Percentiles rank a stretch among this genome's conserved stretches.
These are phyloP conservation scores for Phycomyces blakesleeanus DNA, from an alignment of 192 early-diverging fungal genomes.

Conservation along the genomic window DNA sequence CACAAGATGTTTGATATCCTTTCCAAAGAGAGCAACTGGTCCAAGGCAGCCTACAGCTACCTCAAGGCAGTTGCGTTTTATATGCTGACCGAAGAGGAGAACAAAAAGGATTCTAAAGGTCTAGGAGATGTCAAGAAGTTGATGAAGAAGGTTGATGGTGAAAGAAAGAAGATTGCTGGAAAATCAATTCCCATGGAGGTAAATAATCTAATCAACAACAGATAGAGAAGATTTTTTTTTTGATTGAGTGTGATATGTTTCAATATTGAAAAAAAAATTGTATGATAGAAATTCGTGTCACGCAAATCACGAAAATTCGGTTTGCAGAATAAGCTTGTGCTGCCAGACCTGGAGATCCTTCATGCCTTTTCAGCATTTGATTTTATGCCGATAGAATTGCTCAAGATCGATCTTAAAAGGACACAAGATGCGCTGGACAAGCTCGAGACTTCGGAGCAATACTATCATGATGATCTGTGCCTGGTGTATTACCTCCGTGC, in stretches of 20 bases:
- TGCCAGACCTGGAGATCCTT: slow-evolving; percentile 77
- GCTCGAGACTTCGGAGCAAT: slow-evolving; percentile 26
- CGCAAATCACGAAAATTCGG: slow-evolving; percentile 77
- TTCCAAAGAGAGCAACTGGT: slow-evolving; percentile 80
- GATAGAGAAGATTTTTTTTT: too few species aligned
- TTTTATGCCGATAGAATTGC: slow-evolving; percentile 55
- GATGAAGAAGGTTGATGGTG: slow-evolving; percentile 64
- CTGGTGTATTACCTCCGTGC: slow-evolving; percentile 67
- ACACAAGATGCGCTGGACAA: slow-evolving; percentile 43
- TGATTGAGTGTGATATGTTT: too few species aligned
- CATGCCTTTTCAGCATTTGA: slow-evolving; percentile 70
- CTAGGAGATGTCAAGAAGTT: slow-evolving; percentile 26
- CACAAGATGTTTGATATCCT: slow-evolving; percentile 59
- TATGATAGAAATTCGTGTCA: slow-evolving; percentile 65
- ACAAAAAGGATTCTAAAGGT: slow-evolving; percentile 40
- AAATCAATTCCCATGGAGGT: slow-evolving; percentile 83
- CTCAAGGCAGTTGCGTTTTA: slow-evolving; percentile 61
- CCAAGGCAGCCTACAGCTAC: slow-evolving; percentile 78
- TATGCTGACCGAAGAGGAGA: slow-evolving; percentile 9
- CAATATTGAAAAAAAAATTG: too few species aligned
- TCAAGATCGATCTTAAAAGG: slow-evolving; percentile 41
- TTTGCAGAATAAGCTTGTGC: slow-evolving; percentile 61
- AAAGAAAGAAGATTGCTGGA: slow-evolving; percentile 78
- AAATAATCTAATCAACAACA: slow-evolving; percentile 7
- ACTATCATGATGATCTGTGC: slow-evolving; percentile 79